Evolutionary conservation across 768 basidiomycete genomes (phyloP), one percentile per base, ranked within the genome.

Genomic region (Hericium rajendrae): DNA sequence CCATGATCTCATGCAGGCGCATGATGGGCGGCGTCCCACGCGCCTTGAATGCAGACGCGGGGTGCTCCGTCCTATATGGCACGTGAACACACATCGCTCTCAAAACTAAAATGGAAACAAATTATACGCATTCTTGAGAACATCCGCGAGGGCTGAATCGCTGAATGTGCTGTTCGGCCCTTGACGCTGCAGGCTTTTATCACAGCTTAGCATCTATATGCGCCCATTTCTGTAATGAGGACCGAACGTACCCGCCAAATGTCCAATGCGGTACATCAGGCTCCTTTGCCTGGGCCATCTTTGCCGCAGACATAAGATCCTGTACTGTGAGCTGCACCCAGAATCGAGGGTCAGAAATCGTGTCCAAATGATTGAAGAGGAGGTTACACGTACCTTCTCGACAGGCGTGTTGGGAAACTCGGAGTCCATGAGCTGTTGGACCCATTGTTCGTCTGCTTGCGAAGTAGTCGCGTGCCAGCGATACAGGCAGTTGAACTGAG

Each of bases 381-480:
- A 20, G 43, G 4, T 10, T 32, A 2, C 9, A 58, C 63, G 10
- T 43, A 71, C 69, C 10, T 64, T 43, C 1, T 87, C 81, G 2
- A 75, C 69, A 0, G 73, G 57, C 62, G 82, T 81, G 3, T 72
- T 78, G 0, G 75, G 73, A 68, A 90, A 91, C 40, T 84, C 57
- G 5, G 75, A 56, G 28, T 63, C 60, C 63, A 87, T 82, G 16
- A 82, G 68, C 18, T 65, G 28, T 38, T 71, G 64, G 2, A 84
- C 79, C 87, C 88, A 91, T 56, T 82, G 69, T 66, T 88, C 90
- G 54, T 91, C 90, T 54, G 78, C 76, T 15, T 66, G 63, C 48
- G 86, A 89, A 0, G 86, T 88, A 0, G 90, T 91, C 1, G 91
- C 85, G 49, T 93, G 91, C 91, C 91, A 82, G 76, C 87, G 80